Percentiles rank a stretch among this genome's conserved stretches.
Conservation (phyloP, 2,329 filamentous ascomycete genomes). For the Zasmidium cellare region DNA sequence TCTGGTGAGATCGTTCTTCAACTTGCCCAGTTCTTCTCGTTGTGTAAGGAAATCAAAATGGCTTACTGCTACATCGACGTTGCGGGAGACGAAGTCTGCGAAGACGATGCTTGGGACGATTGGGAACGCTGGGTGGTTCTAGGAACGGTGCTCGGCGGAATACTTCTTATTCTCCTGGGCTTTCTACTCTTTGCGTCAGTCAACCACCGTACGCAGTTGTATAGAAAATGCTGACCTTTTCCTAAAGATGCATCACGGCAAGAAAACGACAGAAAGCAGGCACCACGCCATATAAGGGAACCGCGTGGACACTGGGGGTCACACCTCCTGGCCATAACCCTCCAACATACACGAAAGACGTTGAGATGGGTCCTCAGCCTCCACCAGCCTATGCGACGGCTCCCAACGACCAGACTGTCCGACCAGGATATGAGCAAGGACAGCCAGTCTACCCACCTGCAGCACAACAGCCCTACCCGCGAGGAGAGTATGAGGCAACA, state of each 20-base stretch:
- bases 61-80: background rate
- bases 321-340: background rate
- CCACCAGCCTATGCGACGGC: background rate
- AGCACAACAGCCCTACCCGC: background rate
- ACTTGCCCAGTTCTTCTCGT: background rate
- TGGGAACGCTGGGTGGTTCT: background rate
- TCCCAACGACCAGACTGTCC: background rate
- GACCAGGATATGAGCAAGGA: background rate
- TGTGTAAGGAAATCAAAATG: background rate
- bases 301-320: background rate
- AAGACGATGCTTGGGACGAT: background rate
- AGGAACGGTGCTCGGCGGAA: background rate
- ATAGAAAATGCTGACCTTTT: background rate
- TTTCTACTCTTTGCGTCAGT: background rate
- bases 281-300: background rate
- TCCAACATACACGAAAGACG: background rate
- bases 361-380: background rate
- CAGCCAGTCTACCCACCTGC: background rate
- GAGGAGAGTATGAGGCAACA: background rate
- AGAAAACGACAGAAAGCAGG: background rate
- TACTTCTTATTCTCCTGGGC: background rate
- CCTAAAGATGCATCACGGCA: background rate
- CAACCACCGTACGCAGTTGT: background rate
- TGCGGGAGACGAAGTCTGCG: background rate
- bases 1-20: background rate